Evolutionary conservation across 208 protist species (phyloP).

Genomic region (Trichomonas tenax): DNA sequence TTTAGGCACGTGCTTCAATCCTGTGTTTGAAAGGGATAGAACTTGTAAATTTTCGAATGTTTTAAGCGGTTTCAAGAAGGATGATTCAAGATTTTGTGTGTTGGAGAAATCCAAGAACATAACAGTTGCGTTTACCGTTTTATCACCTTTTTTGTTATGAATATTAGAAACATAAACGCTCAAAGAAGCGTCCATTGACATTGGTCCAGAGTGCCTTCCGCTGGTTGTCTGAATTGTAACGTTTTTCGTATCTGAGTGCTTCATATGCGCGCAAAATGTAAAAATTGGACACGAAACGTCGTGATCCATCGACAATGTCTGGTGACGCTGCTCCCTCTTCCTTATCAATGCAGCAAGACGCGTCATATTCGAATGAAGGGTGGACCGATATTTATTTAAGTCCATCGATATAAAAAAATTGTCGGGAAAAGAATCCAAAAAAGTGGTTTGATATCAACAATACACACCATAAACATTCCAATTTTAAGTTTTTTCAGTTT

Average conservation of each 20-base stretch:
- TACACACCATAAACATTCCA: too few species aligned
- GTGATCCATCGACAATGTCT: background rate
- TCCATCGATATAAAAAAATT: too few species aligned
- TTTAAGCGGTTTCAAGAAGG: background rate
- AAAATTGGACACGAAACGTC: background rate
- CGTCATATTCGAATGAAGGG: background rate
- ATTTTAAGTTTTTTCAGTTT: too few species aligned
- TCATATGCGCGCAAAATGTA: background rate
- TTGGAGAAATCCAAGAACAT: background rate
- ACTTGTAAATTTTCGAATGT: background rate
- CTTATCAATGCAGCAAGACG: background rate
- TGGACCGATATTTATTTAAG: background rate
- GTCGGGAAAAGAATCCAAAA: too few species aligned
- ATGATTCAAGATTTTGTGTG: background rate
- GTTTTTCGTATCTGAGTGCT: background rate
- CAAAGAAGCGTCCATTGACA: background rate
- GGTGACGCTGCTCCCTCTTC: background rate
- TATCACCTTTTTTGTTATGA: background rate
- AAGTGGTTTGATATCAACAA: too few species aligned
- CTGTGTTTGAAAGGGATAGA: background rate
- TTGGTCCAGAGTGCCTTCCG: background rate
- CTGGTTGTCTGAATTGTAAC: background rate
- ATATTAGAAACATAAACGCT: background rate
- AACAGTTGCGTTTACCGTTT: background rate
- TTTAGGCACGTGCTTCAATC: background rate